Conservation (phyloP, 345 rosid species). For the Isatis tinctoria region DNA sequence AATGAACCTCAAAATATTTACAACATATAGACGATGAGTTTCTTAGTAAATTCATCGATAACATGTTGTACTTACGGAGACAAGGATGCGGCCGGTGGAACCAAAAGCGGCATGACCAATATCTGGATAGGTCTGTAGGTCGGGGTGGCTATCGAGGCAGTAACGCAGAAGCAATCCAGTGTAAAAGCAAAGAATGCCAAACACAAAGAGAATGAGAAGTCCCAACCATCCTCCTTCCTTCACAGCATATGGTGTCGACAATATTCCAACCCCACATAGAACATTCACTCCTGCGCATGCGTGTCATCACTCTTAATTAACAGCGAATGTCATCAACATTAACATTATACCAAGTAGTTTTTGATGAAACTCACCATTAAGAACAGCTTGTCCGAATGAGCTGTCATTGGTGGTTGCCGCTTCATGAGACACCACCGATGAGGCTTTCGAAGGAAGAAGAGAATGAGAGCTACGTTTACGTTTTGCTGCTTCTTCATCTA, state of each 20-base stretch:
- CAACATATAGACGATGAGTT: neutral
- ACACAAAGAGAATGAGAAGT: slow-evolving; percentile 52
- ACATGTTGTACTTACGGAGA: slow-evolving; percentile 51
- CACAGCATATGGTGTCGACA: slow-evolving; percentile 88
- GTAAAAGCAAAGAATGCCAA: slow-evolving; percentile 74
- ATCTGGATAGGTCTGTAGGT: slow-evolving; percentile 88
- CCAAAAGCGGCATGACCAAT: slow-evolving; percentile 97
- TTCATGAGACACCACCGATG: slow-evolving; percentile 50
- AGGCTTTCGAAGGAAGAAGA: slow-evolving; percentile 44
- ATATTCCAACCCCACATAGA: slow-evolving; percentile 91
- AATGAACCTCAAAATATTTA: neutral
- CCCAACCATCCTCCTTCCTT: slow-evolving; percentile 95
- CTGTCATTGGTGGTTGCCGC: slow-evolving; percentile 52
- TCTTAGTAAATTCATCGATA: neutral
- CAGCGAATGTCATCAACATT: neutral
- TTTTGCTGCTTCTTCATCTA: slow-evolving; percentile 35
- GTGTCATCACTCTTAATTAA: neutral
- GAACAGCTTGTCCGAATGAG: slow-evolving; percentile 72
- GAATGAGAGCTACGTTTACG: slow-evolving; percentile 47
- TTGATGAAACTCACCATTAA: slow-evolving; percentile 55
- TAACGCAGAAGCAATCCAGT: slow-evolving; percentile 82
- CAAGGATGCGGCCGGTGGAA: slow-evolving; percentile 53
- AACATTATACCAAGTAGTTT: neutral
- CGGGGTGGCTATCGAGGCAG: slow-evolving; percentile 85
- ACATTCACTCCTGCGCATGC: slow-evolving; percentile 72